These are phyloP conservation scores for Retiboletus flavoniger DNA, from an alignment of 1,284 basidiomycete species.

Conservation along the genomic window DNA sequence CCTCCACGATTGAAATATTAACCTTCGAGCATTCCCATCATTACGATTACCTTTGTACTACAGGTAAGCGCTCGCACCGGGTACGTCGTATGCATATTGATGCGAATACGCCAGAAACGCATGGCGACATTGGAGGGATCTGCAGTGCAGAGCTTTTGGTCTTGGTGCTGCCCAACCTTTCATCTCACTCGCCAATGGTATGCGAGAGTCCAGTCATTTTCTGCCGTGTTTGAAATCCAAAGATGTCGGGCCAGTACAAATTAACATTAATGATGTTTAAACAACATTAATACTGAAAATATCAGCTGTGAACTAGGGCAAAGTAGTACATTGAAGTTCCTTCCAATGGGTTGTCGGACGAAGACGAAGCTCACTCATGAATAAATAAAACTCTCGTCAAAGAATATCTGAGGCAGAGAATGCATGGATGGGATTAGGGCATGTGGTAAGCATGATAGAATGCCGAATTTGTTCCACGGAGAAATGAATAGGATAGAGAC, in stretches of 20 bases:
- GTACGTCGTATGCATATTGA: too few species aligned
- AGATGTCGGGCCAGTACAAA: slow-evolving; percentile 21
- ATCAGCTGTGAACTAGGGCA: slow-evolving; percentile 23
- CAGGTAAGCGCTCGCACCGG: too few species aligned
- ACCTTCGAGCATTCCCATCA: too few species aligned
- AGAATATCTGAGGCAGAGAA: slow-evolving; percentile 4
- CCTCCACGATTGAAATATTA: too few species aligned
- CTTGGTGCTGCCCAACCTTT: too few species aligned
- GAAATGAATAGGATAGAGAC: slow-evolving; percentile 10
- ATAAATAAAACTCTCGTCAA: slow-evolving; percentile 19
- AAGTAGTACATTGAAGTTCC: slow-evolving; percentile 33
- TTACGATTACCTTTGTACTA: too few species aligned
- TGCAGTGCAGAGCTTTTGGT: too few species aligned
- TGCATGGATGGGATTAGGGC: slow-evolving; percentile 10
- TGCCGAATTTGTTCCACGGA: slow-evolving; percentile 17
- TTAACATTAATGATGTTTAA: slow-evolving; percentile 33
- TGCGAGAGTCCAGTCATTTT: too few species aligned
- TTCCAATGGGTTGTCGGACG: slow-evolving; percentile 22
- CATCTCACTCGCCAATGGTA: too few species aligned
- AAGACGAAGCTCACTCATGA: slow-evolving; percentile 28
- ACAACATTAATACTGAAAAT: slow-evolving; percentile 33
- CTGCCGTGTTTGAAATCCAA: too few species aligned
- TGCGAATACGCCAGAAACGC: too few species aligned
- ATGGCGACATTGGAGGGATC: too few species aligned
- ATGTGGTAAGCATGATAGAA: slow-evolving; percentile 3